Conservation (phyloP, 1,284 basidiomycete species). For the Pyrrhoderma noxium region DNA sequence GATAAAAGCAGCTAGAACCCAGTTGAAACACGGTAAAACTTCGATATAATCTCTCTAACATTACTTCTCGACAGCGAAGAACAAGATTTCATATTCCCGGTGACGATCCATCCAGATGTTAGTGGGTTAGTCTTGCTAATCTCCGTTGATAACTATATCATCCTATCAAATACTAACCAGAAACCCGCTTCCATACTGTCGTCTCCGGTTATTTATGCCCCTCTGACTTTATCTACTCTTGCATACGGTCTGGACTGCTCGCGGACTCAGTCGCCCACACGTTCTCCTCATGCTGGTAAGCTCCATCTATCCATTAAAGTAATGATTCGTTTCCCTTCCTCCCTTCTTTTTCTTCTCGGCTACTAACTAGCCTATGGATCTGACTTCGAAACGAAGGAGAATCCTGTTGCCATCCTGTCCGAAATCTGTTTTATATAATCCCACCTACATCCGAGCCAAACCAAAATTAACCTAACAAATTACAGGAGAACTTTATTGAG, state of each 20-base stretch:
- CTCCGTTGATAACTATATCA: too few relatives aligned
- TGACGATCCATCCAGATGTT: constrained; percentile 78
- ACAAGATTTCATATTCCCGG: constrained; percentile 67
- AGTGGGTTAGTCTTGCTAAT: constrained; percentile 63
- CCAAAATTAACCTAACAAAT: too few relatives aligned
- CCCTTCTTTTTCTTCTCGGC: background rate
- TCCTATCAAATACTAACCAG: too few relatives aligned
- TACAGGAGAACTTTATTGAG: constrained; percentile 65
- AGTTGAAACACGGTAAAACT: background rate
- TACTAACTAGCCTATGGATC: background rate
- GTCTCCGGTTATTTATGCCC: background rate
- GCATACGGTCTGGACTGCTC: too few relatives aligned
- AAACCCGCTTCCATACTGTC: background rate
- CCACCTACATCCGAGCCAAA: too few relatives aligned
- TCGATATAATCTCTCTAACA: background rate
- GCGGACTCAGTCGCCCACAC: constrained; percentile 34
- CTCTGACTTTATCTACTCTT: too few relatives aligned
- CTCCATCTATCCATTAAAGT: background rate
- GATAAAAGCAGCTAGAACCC: too few relatives aligned
- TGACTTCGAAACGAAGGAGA: too few relatives aligned
- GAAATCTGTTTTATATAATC: too few relatives aligned
- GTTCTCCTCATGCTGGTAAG: constrained; percentile 69
- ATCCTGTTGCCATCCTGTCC: too few relatives aligned
- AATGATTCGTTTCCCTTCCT: too few relatives aligned
- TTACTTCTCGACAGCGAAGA: constrained; percentile 40